A percentile compares a stretch with the other conserved stretches of the same genome.
Evolutionary conservation across 495 filamentous ascomycete genomes (phyloP).

Genomic region (Tuber microsphaerosporum): DNA sequence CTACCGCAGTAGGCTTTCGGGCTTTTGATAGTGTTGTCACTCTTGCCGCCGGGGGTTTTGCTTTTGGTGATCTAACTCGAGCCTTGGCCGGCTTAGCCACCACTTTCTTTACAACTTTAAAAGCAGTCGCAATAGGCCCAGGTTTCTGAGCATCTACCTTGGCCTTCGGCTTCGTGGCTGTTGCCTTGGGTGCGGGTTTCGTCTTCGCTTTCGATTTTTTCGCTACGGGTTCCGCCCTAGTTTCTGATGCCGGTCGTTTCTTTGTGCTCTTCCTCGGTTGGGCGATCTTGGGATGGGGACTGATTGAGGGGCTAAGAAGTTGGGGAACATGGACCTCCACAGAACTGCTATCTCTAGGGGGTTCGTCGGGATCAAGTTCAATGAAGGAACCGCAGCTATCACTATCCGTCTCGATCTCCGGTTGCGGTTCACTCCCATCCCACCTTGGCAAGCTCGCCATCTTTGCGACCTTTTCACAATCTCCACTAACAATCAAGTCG

Average conservation of each 20-base stretch:
- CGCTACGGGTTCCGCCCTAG: constrained; percentile 18
- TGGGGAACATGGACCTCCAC: constrained; percentile 36
- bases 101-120: constrained; percentile 28
- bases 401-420: constrained; percentile 32
- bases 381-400: constrained; percentile 37
- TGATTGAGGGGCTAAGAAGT: constrained; percentile 33
- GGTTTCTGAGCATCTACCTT: constrained; percentile 26
- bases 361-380: constrained; percentile 28
- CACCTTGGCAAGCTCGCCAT: constrained; percentile 66
- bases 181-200: constrained; percentile 5
- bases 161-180: constrained; percentile 7
- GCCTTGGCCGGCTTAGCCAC: constrained; percentile 4
- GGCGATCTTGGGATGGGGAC: constrained; percentile 25
- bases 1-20: constrained; percentile 15
- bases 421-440: constrained; percentile 49
- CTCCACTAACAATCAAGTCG: constrained; percentile 79
- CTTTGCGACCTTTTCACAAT: constrained; percentile 79
- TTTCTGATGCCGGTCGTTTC: constrained; percentile 24
- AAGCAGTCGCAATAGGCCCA: constrained; percentile 27
- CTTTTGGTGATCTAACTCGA: constrained; percentile 3
- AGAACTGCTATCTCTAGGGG: constrained; percentile 12
- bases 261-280: constrained; percentile 15
- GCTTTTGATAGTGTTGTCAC: constrained; percentile 20
- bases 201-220: constrained; percentile 21
- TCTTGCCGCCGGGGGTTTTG: constrained; percentile 6